These are phyloP conservation scores for Cyberlindnera subsufficiens DNA, from an alignment of 805 yeast genomes.

Conservation along the genomic window DNA sequence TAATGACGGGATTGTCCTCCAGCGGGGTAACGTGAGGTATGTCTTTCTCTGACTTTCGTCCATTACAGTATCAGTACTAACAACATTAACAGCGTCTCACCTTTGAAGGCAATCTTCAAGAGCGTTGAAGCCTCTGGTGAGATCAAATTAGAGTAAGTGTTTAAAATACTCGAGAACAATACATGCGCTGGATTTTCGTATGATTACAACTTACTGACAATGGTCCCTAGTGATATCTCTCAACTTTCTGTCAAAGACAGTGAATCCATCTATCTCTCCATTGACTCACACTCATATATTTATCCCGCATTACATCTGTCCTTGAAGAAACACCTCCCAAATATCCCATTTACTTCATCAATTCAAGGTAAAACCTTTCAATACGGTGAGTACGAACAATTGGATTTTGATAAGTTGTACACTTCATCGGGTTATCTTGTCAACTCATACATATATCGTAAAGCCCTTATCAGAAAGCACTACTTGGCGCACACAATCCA, in stretches of 20 bases:
- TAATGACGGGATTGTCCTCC: conserved; percentile 26
- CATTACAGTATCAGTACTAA: conserved; percentile 11
- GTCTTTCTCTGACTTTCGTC: conserved; percentile 6
- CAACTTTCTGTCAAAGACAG: neutral
- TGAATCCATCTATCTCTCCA: conserved; percentile 20
- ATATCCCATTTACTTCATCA: conserved; percentile 20
- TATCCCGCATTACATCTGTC: conserved; percentile 32
- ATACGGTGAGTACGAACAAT: conserved; percentile 85
- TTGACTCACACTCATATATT: conserved; percentile 33
- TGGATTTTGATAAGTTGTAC: conserved; percentile 65
- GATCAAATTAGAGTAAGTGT: conserved; percentile 34
- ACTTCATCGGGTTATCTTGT: conserved; percentile 46
- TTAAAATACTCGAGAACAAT: neutral
- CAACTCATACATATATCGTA: conserved; percentile 82
- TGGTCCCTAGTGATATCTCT: neutral
- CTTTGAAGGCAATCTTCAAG: conserved; percentile 65
- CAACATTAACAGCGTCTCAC: conserved; percentile 52
- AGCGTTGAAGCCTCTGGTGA: conserved; percentile 53
- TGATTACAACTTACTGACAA: neutral
- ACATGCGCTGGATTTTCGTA: neutral
- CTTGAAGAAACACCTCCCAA: conserved; percentile 27
- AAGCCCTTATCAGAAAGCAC: conserved; percentile 88
- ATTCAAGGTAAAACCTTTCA: conserved; percentile 46
- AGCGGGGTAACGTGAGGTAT: conserved; percentile 23
- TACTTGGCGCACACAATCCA: conserved; percentile 82